Evolutionary conservation across 768 basidiomycete species (phyloP).

Genomic region (Pleurotus eryngii): DNA sequence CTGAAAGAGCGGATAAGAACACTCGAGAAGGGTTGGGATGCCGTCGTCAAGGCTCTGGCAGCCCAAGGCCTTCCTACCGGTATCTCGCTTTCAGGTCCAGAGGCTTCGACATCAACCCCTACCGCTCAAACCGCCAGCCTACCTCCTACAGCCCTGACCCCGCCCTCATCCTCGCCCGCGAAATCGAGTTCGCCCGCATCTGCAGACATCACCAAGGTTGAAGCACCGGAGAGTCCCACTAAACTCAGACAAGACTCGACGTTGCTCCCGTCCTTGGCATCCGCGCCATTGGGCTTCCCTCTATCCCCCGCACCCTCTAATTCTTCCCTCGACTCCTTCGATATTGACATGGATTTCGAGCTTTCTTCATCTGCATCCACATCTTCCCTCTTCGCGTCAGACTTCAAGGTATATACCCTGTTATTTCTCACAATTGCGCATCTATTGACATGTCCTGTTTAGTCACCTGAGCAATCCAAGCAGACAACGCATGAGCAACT

Average conservation of each 20-base stretch:
- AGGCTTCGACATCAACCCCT: conserved; percentile 16
- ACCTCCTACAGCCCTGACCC: conserved; percentile 18
- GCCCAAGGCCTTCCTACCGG: conserved; percentile 61
- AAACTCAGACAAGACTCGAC: conserved; percentile 3
- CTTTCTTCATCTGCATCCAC: conserved; percentile 17
- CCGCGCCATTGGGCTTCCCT: conserved; percentile 24
- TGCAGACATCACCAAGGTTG: conserved; percentile 15
- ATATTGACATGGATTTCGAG: conserved; percentile 14
- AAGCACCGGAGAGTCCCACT: neutral
- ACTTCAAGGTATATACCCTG: conserved; percentile 28
- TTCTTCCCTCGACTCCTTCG: conserved; percentile 32
- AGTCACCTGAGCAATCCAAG: conserved; percentile 20
- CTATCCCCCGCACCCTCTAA: conserved; percentile 41
- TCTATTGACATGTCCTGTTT: conserved; percentile 24
- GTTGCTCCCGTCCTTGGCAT: conserved; percentile 25
- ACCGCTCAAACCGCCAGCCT: conserved; percentile 18
- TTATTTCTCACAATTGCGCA: conserved; percentile 23
- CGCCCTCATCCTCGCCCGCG: conserved; percentile 20
- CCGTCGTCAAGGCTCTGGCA: conserved; percentile 71
- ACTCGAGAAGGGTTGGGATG: conserved; percentile 80
- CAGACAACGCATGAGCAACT: conserved; percentile 27
- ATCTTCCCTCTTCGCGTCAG: conserved; percentile 32
- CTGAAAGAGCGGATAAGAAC: conserved; percentile 73
- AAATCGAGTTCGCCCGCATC: conserved; percentile 21
- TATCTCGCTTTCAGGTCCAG: conserved; percentile 21